These are phyloP conservation scores for Trametes polyzona DNA, from an alignment of 1,284 basidiomycete genomes.

Conservation along the genomic window DNA sequence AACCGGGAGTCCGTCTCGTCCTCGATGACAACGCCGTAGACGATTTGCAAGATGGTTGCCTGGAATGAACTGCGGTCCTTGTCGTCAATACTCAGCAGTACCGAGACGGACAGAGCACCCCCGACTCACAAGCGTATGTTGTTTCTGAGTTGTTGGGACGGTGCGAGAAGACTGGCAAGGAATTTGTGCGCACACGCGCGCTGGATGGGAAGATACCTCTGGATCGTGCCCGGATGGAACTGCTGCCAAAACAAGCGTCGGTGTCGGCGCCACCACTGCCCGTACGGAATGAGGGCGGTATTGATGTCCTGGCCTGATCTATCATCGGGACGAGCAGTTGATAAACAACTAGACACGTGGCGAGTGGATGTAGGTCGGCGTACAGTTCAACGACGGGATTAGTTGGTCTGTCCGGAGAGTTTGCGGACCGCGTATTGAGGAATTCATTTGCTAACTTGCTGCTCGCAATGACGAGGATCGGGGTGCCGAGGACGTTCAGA, in stretches of 20 bases:
- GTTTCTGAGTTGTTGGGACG: neutral
- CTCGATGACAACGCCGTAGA: conserved; percentile 14
- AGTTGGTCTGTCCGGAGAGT: conserved; percentile 14
- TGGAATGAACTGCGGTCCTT: neutral
- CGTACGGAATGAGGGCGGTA: conserved; percentile 1
- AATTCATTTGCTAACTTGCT: conserved; percentile 10
- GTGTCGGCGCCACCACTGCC: neutral
- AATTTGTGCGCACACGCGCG: neutral
- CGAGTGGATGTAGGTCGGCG: neutral
- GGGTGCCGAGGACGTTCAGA: conserved; percentile 26
- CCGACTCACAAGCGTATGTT: conserved; percentile 1
- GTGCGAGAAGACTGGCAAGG: neutral
- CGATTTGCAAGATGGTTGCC: conserved; percentile 8
- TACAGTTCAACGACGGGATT: neutral
- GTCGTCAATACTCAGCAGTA: neutral
- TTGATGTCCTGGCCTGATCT: neutral
- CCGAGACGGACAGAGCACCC: neutral
- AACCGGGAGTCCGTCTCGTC: conserved; percentile 8
- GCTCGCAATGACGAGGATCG: conserved; percentile 27
- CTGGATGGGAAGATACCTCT: neutral
- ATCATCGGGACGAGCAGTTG: neutral
- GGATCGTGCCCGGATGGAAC: neutral
- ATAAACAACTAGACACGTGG: neutral
- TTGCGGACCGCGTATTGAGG: conserved; percentile 17
- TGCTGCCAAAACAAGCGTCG: conserved; percentile 5